Percentiles rank a stretch among this genome's conserved stretches.
Evolutionary conservation across 495 filamentous ascomycete species (phyloP).

Genomic region (Sordaria brevicollis): DNA sequence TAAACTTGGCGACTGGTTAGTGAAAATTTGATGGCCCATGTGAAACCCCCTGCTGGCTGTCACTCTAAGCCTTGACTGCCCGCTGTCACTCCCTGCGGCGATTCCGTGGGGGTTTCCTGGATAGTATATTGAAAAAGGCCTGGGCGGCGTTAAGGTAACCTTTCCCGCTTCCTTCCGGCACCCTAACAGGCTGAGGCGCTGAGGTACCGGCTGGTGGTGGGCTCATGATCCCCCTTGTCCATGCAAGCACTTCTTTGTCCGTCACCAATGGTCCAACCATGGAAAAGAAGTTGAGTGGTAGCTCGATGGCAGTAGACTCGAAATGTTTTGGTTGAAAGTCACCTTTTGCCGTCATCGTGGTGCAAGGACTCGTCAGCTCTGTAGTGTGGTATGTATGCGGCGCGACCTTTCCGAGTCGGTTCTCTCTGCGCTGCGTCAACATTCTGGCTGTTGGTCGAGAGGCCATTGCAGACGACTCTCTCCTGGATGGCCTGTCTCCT

Average conservation of each 20-base stretch:
- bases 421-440: neutral
- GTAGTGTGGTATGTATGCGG: too few species aligned
- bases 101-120: neutral
- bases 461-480: neutral
- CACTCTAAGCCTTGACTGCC: neutral
- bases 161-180: conserved; percentile 8
- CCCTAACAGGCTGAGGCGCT: conserved; percentile 1
- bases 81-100: neutral
- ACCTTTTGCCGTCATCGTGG: conserved; percentile 23
- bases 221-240: conserved; percentile 7
- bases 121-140: neutral
- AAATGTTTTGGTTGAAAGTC: conserved; percentile 4
- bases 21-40: conserved; percentile 19
- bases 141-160: conserved; percentile 4
- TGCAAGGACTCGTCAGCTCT: conserved; percentile 16
- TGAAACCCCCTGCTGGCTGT: conserved; percentile 11
- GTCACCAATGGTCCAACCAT: neutral
- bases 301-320: neutral
- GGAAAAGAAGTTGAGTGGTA: neutral
- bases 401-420: neutral
- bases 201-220: neutral
- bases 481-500: neutral
- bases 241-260: conserved; percentile 10
- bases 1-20: conserved; percentile 7
- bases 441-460: neutral